These are phyloP conservation scores for Mycena pura DNA, from an alignment of 768 basidiomycete species.

Conservation along the genomic window DNA sequence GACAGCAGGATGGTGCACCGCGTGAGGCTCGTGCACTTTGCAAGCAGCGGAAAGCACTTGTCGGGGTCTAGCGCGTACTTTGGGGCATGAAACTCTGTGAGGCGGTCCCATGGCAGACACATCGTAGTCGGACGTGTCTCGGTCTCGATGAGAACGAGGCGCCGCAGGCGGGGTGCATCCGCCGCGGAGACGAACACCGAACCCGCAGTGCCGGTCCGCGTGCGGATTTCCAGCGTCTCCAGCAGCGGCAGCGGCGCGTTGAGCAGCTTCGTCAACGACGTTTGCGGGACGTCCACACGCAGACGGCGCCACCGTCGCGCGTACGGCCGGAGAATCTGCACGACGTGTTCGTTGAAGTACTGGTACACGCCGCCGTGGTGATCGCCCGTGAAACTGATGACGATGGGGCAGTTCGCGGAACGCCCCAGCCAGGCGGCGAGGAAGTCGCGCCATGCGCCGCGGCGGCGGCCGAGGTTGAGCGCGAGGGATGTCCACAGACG, in stretches of 20 bases:
- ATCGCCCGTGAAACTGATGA: slow-evolving; percentile 19
- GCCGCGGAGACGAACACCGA: slow-evolving; percentile 4
- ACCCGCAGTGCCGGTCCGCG: slow-evolving; percentile 29
- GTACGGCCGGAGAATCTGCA: slow-evolving; percentile 17
- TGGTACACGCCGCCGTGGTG: neutral
- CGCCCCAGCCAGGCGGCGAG: slow-evolving; percentile 30
- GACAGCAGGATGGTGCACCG: slow-evolving; percentile 9
- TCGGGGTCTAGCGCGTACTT: neutral
- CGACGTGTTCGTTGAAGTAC: slow-evolving; percentile 27
- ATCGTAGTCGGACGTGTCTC: neutral
- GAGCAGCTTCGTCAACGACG: slow-evolving; percentile 15
- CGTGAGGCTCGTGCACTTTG: slow-evolving; percentile 13
- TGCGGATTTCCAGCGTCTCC: slow-evolving; percentile 28
- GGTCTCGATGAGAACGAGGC: neutral
- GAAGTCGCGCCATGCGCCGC: slow-evolving; percentile 24
- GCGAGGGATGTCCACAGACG: slow-evolving; percentile 32
- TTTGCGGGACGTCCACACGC: slow-evolving; percentile 21
- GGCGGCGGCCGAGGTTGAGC: slow-evolving; percentile 19
- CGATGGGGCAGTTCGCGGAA: slow-evolving; percentile 20
- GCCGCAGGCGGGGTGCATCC: slow-evolving; percentile 16
- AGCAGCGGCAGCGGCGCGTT: slow-evolving; percentile 23
- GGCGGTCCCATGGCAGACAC: slow-evolving; percentile 10
- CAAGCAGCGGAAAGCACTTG: slow-evolving; percentile 4
- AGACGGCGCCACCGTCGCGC: slow-evolving; percentile 27
- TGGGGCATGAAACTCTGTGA: neutral